Percentiles rank a stretch among this genome's conserved stretches.
phyloP scores from a whole-genome alignment of 2,329 filamentous ascomycete species.

The Sporothrix protearum region DNA sequence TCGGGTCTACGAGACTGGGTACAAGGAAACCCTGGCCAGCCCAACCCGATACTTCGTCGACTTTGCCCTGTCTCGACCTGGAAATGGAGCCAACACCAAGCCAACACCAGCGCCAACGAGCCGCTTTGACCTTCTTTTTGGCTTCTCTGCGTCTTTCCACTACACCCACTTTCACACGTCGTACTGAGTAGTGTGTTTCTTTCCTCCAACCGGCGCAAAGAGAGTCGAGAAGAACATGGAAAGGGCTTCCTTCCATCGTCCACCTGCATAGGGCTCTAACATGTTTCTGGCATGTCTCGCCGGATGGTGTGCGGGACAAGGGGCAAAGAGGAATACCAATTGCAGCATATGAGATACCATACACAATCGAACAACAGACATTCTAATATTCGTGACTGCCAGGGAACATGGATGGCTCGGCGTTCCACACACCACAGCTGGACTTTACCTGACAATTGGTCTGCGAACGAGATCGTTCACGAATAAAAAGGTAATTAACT shows the following conservation, averaged over 20 bases:
- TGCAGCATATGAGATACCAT: background rate
- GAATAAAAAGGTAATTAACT: too few species aligned
- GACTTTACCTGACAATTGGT: background rate
- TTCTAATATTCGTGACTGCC: background rate
- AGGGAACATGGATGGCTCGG: background rate
- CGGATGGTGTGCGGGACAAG: background rate
- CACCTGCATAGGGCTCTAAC: background rate
- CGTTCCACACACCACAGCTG: background rate
- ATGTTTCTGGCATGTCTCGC: background rate
- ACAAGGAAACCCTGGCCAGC: background rate
- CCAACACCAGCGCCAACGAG: conserved; percentile 6
- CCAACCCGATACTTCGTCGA: background rate
- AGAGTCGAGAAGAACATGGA: background rate
- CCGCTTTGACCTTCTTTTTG: conserved; percentile 13
- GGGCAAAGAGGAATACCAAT: background rate
- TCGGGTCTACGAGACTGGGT: background rate
- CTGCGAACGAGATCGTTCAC: background rate
- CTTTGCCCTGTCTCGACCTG: background rate
- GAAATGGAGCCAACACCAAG: background rate
- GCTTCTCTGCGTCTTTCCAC: conserved; percentile 4
- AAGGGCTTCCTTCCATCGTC: background rate
- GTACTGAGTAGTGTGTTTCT: background rate
- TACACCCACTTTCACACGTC: background rate
- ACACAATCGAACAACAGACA: too few species aligned
- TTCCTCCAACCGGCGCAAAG: background rate